A percentile compares a stretch with the other conserved stretches of the same genome.
Evolutionary conservation across 495 filamentous ascomycete species (phyloP).

Genomic region (Talaromyces nanjingensis): DNA sequence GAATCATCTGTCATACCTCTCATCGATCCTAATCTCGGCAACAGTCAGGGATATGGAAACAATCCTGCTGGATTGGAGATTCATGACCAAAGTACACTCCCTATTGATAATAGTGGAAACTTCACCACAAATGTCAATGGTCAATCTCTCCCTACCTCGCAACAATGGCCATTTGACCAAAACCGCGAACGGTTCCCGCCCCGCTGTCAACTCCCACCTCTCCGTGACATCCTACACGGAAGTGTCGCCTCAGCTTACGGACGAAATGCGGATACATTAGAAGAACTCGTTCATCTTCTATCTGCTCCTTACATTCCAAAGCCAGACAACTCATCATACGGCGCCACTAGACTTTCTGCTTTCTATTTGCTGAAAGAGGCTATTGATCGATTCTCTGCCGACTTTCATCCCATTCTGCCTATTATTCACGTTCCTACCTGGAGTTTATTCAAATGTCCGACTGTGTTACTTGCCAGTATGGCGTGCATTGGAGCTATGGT

Average conservation of each 20-base stretch:
- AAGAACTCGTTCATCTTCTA: constrained; percentile 3
- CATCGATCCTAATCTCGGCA: background rate
- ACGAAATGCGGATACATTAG: background rate
- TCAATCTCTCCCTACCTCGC: background rate
- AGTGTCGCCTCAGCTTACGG: constrained; percentile 3
- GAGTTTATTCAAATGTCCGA: constrained; percentile 11
- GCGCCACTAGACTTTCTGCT: constrained; percentile 9
- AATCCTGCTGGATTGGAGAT: background rate
- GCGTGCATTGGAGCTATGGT: constrained; percentile 19
- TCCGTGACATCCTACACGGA: constrained; percentile 8
- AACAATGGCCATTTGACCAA: constrained; percentile 7
- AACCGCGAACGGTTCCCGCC: constrained; percentile 1
- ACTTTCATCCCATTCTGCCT: constrained; percentile 19
- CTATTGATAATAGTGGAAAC: background rate
- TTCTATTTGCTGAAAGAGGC: constrained; percentile 16
- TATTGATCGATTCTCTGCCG: constrained; percentile 17
- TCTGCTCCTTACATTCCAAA: constrained; percentile 17
- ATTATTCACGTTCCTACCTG: constrained; percentile 25
- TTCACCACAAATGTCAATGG: background rate
- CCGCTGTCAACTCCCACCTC: constrained; percentile 1
- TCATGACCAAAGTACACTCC: background rate
- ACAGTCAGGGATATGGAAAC: background rate
- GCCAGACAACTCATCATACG: background rate
- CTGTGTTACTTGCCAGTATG: constrained; percentile 20
- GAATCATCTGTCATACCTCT: background rate